phyloP scores from a whole-genome alignment of 345 rosid species.

The Melastoma malabathricum region DNA sequence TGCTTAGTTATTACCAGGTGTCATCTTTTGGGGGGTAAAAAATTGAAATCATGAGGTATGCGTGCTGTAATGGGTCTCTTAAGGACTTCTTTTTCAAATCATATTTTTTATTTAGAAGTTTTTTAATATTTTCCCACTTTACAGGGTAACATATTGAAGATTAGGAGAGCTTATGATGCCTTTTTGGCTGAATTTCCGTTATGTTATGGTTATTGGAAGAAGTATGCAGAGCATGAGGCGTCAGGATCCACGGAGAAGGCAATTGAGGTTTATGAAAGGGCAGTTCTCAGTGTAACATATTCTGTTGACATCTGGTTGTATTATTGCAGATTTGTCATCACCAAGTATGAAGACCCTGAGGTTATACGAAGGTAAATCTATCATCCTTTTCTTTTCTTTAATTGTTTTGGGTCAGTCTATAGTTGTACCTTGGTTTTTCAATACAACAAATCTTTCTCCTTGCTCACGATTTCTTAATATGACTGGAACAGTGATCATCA shows the following conservation, averaged over 20 bases:
- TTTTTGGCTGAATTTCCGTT: conserved; percentile 88
- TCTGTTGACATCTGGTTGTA: conserved; percentile 98
- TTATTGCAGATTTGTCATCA: conserved; percentile 69
- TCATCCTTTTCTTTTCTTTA: conserved; percentile 13
- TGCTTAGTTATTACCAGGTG: too few relatives aligned
- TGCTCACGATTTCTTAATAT: conserved; percentile 60
- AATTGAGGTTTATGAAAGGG: conserved; percentile 90
- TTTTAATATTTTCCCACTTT: conserved; percentile 5
- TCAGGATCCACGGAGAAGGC: conserved; percentile 86
- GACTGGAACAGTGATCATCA: conserved; percentile 58
- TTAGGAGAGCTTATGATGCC: conserved; percentile 72
- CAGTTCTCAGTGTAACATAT: conserved; percentile 83
- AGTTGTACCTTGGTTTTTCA: conserved; percentile 15
- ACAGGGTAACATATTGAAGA: conserved; percentile 77
- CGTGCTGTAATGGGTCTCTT: too few relatives aligned
- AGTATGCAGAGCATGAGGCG: conserved; percentile 95
- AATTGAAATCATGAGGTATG: too few relatives aligned
- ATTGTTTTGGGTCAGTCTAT: conserved; percentile 15
- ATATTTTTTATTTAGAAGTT: background rate
- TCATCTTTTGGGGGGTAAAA: too few relatives aligned
- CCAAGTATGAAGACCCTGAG: conserved; percentile 87
- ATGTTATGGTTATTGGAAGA: conserved; percentile 99
- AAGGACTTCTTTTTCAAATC: too few relatives aligned
- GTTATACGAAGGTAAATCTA: conserved; percentile 73
- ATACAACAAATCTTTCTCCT: conserved; percentile 16